Base-by-base conservation (phyloP, 192 early-diverging fungal species). In the Neocallimastix lanati region DNA sequence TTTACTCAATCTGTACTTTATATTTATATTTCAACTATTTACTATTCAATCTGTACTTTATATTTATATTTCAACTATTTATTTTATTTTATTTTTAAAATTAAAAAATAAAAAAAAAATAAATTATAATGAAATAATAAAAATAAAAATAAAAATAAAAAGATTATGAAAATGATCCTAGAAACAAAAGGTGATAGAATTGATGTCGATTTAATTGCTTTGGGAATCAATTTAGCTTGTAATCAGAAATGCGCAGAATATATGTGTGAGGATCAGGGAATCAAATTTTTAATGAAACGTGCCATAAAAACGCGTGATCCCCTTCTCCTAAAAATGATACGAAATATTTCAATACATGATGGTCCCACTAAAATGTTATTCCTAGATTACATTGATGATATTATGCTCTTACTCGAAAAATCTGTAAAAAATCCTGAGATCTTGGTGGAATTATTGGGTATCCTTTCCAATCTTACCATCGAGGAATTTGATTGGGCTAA, bases 401-500 rank as follows among this genome's bases (percentile, higher is more conserved):
- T 89, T 38, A 86, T 88, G 87, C 38, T 80, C 28, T 25, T 86
- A 6, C 76, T 88, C 3, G 80, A 88, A 76, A 84, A 85, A 81
- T 81, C 80, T 76, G 28, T 79, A 12, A 67, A 37, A 25, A 78
- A 82, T 27, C 86, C 85, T 40, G 88, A 87, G 9, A 29, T 86
- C 0, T 28, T 84, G 12, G 87, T 88, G 14, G 88, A 89, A 79
- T 78, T 88, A 29, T 78, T 89, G 27, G 89, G 86, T 14, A 82
- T 90, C 28, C 80, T 89, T 37, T 81, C 81, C 4, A 81, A 80
- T 40, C 85, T 89, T 28, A 87, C 38, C 0, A 88, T 88, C 11
- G 84, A 85, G 14, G 84, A 88, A 76, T 86, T 90, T 80, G 89
- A 90, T 79, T 88, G 82, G 79, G 85, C 84, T 9, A 88, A 88